Base-by-base conservation (phyloP, 257 asterid genomes). In the Asclepias syriaca region DNA sequence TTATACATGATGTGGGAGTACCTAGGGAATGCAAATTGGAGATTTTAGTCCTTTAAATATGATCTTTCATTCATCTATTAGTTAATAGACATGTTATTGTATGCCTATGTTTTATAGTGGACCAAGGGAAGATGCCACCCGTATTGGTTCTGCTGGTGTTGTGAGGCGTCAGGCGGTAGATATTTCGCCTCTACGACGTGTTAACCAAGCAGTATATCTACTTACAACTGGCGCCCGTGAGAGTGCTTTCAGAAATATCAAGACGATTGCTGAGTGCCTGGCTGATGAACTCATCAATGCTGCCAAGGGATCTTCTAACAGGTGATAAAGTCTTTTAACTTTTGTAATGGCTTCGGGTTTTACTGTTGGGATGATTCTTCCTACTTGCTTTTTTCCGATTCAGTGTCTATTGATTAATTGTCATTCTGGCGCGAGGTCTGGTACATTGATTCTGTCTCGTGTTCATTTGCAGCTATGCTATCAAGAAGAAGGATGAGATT, bases 141-240 rank as follows among this genome's bases (percentile, higher is more conserved):
- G 95, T 77, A 88, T 90, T 73, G 97, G 95, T 49, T 88, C 96
- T 18, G 93, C 96, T 76, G 96, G 97, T 84, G 93, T 90, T 66
- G 97, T 90, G 74, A 90, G 96, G 63, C 90, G 96, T 69, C 96
- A 88, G 56, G 97, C 96, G 5, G 96, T 90, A 71, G 96, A 90
- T 85, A 90, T 90, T 57, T 90, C 96, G 11, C 97, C 97, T 29
- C 87, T 90, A 54, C 85, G 96, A 9, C 90, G 93, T 75, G 97
- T 90, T 29, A 88, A 90, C 68, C 93, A 90, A 79, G 96, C 97
- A 0, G 81, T 90, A 32, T 90, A 87, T 70, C 91, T 90, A 59
- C 78, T 87, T 13, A 90, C 97, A 32, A 85, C 95, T 11, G 95
- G 96, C 71, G 96, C 96, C 11, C 78, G 96, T 65, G 95, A 90